Evolutionary conservation across 768 basidiomycete genomes (phyloP), one percentile per base, ranked within the genome.

Genomic region (Leccinum uliginosum): DNA sequence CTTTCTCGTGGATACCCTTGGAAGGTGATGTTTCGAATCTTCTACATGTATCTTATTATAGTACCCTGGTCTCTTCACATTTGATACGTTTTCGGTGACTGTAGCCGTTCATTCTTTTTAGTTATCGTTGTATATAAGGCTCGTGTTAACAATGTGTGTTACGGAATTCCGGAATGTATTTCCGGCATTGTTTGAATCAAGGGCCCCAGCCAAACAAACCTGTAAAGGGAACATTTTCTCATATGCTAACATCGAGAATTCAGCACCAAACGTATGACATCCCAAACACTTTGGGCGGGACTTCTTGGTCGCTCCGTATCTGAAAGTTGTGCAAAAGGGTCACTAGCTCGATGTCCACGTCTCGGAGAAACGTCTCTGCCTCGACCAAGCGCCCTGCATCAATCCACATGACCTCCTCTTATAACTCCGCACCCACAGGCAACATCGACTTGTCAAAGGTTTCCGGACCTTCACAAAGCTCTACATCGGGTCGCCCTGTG

Each of bases 401-500:
- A 9, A 48, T 43, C 30, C 59, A 58, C 50, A 57, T 55, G 27
- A 49, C 66, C 15, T 45, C 56, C 38, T 43, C 40, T 43, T 43
- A 43, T 11, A 43, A 40, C 32, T 54, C 44, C 10, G 32, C 61
- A 1, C 50, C 52, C 34, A 19, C 58, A n/a, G 54, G 38, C n/a
- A 51, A 35, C 44, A 49, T 52, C 50, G 70, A 70, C 23, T 38
- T 65, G 51, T 60, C 62, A 1, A 32, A 56, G 14, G 35, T 64
- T 9, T 27, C 54, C 2, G 65, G 60, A 30, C 55, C 65, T 29
- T 60, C 64, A 10, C 27, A n/a, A 2, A 50, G 57, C 51, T 72
- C 71, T 1, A 62, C 66, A 0, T 65, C 70, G 8, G 62, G 60
- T 7, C 71, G 66, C 24, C 55, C 67, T 4, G 56, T 57, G 54